phyloP scores from a whole-genome alignment of 1,284 basidiomycete species.

The Gomphus bonarii region DNA sequence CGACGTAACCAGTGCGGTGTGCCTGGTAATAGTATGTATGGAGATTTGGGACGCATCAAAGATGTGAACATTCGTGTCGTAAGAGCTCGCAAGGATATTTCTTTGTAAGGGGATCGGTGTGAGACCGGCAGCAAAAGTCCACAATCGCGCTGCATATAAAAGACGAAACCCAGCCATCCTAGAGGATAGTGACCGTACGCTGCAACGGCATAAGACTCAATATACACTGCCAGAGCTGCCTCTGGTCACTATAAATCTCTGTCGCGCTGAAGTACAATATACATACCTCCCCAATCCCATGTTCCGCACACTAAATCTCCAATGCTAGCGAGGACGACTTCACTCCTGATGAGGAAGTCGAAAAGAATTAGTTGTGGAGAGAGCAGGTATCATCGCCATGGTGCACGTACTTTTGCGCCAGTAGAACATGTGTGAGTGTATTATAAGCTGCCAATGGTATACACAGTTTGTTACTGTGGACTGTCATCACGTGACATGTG shows the following conservation, averaged over 20 bases:
- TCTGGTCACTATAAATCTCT: conserved; percentile 29
- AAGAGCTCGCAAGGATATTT: conserved; percentile 70
- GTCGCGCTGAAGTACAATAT: background rate
- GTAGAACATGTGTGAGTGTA: conserved; percentile 75
- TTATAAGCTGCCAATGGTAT: too few species aligned
- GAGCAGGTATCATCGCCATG: conserved; percentile 93
- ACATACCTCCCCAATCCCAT: conserved; percentile 59
- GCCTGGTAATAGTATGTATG: conserved; percentile 38
- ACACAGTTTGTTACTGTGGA: too few species aligned
- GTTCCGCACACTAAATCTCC: conserved; percentile 70
- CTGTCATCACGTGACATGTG: too few species aligned
- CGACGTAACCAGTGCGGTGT: conserved; percentile 66
- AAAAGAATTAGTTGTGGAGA: conserved; percentile 81
- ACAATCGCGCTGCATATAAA: conserved; percentile 43
- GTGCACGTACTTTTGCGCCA: conserved; percentile 85
- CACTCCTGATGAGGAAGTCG: conserved; percentile 84
- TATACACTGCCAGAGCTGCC: conserved; percentile 89
- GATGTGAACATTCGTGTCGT: conserved; percentile 66
- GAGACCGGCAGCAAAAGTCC: background rate
- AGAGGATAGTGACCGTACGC: conserved; percentile 69
- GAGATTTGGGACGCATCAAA: conserved; percentile 63
- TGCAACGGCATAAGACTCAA: conserved; percentile 86
- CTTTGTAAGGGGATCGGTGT: conserved; percentile 25
- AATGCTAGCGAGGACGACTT: conserved; percentile 68
- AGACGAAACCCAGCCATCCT: conserved; percentile 92